Conservation (phyloP, 805 yeast genomes). For the Candida tibetensis region DNA sequence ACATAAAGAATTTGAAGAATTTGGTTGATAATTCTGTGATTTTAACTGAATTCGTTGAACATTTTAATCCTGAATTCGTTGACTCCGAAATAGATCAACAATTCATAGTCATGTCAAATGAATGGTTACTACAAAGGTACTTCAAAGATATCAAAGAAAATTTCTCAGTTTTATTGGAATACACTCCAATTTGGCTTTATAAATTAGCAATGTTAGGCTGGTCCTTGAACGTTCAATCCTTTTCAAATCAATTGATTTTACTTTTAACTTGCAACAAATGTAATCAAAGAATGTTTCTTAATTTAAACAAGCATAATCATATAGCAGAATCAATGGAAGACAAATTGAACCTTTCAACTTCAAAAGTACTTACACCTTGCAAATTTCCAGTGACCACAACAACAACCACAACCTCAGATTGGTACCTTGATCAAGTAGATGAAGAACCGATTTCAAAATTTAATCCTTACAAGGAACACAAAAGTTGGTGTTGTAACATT, state of each 20-base stretch:
- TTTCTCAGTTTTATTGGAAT: constrained; percentile 18
- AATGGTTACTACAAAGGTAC: constrained; percentile 30
- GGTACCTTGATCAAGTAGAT: constrained; percentile 6
- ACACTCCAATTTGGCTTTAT: constrained; percentile 33
- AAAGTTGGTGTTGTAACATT: constrained; percentile 33
- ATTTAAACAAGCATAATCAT: constrained; percentile 9
- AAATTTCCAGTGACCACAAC: constrained; percentile 19
- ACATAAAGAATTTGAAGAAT: constrained; percentile 26
- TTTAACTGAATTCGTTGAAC: constrained; percentile 11
- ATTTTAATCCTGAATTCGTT: constrained; percentile 6
- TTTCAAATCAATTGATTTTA: constrained; percentile 24
- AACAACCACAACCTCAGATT: not conserved
- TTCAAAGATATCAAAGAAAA: constrained; percentile 38
- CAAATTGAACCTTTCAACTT: constrained; percentile 16
- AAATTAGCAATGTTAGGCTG: constrained; percentile 38
- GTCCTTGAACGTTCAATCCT: constrained; percentile 32
- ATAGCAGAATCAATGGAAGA: not conserved
- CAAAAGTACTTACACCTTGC: constrained; percentile 30
- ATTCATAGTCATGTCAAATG: constrained; percentile 26
- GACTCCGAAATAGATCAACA: constrained; percentile 2
- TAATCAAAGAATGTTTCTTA: constrained; percentile 32
- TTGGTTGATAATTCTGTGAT: constrained; percentile 24
- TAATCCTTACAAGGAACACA: constrained; percentile 29
- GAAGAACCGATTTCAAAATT: constrained; percentile 12
- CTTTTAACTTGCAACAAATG: constrained; percentile 37